Evolutionary conservation across 2,329 filamentous ascomycete genomes (phyloP).

Genomic region (Aspergillus tanneri): DNA sequence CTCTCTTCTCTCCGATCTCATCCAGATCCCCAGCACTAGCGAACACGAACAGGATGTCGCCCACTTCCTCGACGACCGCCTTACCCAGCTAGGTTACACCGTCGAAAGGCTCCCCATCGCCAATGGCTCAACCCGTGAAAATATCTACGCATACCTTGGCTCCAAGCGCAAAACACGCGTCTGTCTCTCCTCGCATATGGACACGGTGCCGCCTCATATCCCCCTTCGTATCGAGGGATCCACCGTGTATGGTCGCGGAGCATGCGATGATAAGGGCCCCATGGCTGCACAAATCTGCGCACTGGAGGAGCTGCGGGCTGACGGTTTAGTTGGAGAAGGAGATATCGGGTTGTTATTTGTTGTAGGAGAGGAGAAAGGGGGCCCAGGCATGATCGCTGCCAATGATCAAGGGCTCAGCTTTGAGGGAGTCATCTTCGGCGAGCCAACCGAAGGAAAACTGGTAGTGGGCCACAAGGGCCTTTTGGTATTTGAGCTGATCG

Average conservation of each 20-base stretch:
- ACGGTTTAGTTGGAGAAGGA: constrained; percentile 42
- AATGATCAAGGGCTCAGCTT: constrained; percentile 45
- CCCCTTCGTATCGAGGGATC: constrained; percentile 56
- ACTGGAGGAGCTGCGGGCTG: constrained; percentile 54
- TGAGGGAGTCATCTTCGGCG: constrained; percentile 54
- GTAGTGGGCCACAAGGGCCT: constrained; percentile 55
- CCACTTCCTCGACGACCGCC: constrained; percentile 34
- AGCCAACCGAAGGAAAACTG: constrained; percentile 56
- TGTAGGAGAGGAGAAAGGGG: constrained; percentile 56
- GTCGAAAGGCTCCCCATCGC: constrained; percentile 40
- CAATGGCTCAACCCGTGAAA: constrained; percentile 34
- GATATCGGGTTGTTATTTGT: constrained; percentile 65
- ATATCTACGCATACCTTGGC: constrained; percentile 44
- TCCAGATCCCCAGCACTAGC: constrained; percentile 40
- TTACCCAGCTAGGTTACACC: constrained; percentile 35
- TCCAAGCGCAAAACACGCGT: constrained; percentile 28
- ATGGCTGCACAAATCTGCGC: constrained; percentile 74
- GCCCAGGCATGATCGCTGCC: constrained; percentile 56
- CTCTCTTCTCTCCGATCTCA: constrained; percentile 34
- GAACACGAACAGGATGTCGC: constrained; percentile 40
- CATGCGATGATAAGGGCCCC: constrained; percentile 61
- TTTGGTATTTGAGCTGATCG: constrained; percentile 33
- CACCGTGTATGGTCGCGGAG: constrained; percentile 65
- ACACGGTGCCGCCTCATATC: constrained; percentile 68
- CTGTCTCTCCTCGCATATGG: constrained; percentile 39